Conservation (phyloP, 176 grass and related monocot genomes). For the Eragrostis curvula region DNA sequence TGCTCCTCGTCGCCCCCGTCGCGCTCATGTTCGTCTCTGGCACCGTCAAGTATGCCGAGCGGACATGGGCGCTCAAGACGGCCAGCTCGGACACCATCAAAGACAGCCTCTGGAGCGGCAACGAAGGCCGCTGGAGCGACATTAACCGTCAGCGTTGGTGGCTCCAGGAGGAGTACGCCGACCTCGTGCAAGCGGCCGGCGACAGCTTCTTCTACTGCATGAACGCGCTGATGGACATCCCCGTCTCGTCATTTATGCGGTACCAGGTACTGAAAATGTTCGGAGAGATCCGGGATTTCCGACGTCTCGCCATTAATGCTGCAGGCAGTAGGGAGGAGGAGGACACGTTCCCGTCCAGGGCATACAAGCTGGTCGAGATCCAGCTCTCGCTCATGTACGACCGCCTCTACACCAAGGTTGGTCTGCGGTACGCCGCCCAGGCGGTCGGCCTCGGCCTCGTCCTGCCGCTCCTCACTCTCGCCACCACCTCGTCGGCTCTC, state of each 20-base stretch:
- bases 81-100: constrained; percentile 13
- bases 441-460: background rate
- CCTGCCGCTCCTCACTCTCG: constrained; percentile 1
- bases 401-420: constrained; percentile 48
- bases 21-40: background rate
- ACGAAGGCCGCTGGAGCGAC: background rate
- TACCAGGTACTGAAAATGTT: background rate
- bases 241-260: background rate
- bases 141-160: too few species aligned
- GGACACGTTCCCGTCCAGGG: background rate
- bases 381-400: constrained; percentile 59
- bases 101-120: too few species aligned
- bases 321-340: too few species aligned
- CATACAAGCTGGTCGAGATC: constrained; percentile 47
- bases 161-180: too few species aligned
- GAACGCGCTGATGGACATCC: too few species aligned
- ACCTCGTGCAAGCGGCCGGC: too few species aligned
- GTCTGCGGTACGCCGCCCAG: constrained; percentile 8
- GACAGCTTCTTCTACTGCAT: too few species aligned
- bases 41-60: constrained; percentile 5
- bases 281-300: background rate
- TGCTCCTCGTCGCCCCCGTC: too few species aligned
- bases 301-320: too few species aligned
- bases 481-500: background rate
- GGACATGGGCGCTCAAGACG: constrained; percentile 47